phyloP scores from a whole-genome alignment of 2,329 filamentous ascomycete genomes.

The Gaeumannomyces tritici region DNA sequence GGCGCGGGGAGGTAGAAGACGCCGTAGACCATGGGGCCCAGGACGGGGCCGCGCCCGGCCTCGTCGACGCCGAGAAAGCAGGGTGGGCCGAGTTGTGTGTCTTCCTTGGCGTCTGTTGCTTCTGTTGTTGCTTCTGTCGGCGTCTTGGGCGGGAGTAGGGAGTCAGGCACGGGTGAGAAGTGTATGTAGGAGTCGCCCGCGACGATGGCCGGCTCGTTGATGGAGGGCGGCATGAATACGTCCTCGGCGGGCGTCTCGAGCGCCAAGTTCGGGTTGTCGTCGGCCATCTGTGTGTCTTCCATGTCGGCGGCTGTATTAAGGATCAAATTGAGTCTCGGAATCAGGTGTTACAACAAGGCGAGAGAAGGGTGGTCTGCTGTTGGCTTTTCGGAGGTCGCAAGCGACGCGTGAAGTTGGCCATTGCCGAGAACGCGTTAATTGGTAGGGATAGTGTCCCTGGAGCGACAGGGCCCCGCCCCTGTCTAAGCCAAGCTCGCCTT shows the following conservation, averaged over 20 bases:
- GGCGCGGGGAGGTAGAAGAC: slow-evolving; percentile 67
- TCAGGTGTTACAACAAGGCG: neutral
- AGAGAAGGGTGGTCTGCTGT: neutral
- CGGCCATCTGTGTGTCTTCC: slow-evolving; percentile 29
- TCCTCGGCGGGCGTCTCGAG: slow-evolving; percentile 20
- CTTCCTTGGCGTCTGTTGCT: slow-evolving; percentile 7
- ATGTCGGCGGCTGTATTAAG: slow-evolving; percentile 12
- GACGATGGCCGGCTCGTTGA: slow-evolving; percentile 47
- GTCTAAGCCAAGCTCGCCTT: neutral
- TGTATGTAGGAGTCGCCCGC: slow-evolving; percentile 60
- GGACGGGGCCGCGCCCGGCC: slow-evolving; percentile 86
- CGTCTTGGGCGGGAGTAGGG: slow-evolving; percentile 36
- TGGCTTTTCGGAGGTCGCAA: neutral
- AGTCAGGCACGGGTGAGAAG: slow-evolving; percentile 57
- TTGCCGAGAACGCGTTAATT: neutral
- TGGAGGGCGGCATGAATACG: slow-evolving; percentile 59
- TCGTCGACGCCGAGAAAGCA: slow-evolving; percentile 88
- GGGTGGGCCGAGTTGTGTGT: slow-evolving; percentile 33
- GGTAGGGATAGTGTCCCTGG: neutral
- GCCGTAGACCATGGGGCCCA: slow-evolving; percentile 69
- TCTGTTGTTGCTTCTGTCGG: slow-evolving; percentile 8
- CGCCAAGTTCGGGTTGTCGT: slow-evolving; percentile 17
- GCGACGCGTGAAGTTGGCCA: neutral
- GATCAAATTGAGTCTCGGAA: neutral
- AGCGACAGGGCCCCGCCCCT: neutral